These are phyloP conservation scores for Phaeosphaeriaceae sp. DNA, from an alignment of 2,329 filamentous ascomycete genomes.

Conservation along the genomic window DNA sequence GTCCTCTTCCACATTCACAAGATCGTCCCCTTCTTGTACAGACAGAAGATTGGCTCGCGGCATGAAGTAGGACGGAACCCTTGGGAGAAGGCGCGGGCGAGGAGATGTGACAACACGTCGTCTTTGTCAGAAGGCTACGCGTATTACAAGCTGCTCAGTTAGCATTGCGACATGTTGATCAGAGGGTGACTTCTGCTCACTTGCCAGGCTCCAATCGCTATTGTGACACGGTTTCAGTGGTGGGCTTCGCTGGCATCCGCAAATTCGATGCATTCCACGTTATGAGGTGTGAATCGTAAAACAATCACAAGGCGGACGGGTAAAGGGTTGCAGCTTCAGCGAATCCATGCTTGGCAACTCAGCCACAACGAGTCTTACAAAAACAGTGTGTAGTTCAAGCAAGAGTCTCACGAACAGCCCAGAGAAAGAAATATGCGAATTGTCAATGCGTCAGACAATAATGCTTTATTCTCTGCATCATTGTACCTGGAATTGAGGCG, in stretches of 20 bases:
- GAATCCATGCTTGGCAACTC: neutral
- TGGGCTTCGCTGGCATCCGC: neutral
- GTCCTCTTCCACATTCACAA: neutral
- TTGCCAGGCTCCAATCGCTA: neutral
- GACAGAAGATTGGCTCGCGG: neutral
- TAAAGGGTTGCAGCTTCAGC: neutral
- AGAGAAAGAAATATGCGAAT: neutral
- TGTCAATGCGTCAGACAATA: neutral
- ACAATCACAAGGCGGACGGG: neutral
- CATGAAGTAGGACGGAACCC: neutral
- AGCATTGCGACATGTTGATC: neutral
- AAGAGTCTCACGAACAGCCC: neutral
- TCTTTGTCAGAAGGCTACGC: neutral
- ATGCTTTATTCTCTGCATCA: neutral
- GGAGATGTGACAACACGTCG: neutral
- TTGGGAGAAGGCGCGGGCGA: neutral
- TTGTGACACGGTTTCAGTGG: neutral
- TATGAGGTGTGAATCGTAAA: neutral
- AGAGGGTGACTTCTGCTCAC: neutral
- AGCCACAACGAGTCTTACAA: neutral
- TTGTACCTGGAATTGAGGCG: neutral
- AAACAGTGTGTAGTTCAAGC: neutral
- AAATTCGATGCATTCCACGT: neutral
- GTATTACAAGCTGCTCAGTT: neutral
- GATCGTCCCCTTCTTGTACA: slow-evolving; percentile 4